These are phyloP conservation scores for Aspergillus sclerotioniger DNA, from an alignment of 495 filamentous ascomycete species.

Conservation along the genomic window DNA sequence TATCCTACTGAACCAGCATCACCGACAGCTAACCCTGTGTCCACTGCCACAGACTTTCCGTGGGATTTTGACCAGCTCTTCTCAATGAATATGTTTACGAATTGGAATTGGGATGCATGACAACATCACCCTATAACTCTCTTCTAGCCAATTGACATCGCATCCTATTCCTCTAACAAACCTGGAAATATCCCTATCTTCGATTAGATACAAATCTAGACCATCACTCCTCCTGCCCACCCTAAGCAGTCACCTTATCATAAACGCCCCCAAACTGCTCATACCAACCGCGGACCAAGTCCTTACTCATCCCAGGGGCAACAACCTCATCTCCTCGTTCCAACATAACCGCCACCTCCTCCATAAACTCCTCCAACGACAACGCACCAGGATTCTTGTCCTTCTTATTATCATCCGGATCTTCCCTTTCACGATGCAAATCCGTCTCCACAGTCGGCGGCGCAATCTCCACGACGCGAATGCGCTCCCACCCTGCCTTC, in stretches of 20 bases:
- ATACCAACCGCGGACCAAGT: background rate
- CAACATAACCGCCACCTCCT: constrained; percentile 33
- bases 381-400: constrained; percentile 39
- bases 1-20: background rate
- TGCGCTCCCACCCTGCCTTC: constrained; percentile 23
- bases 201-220: too few species aligned
- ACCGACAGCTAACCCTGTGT: background rate
- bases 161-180: too few species aligned
- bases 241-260: background rate
- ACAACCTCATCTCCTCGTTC: constrained; percentile 39
- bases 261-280: background rate
- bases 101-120: background rate
- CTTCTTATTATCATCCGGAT: constrained; percentile 54
- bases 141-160: too few species aligned
- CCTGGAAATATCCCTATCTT: too few species aligned
- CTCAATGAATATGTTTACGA: background rate
- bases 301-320: constrained; percentile 23
- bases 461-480: constrained; percentile 45
- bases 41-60: background rate
- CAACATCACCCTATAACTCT: too few species aligned
- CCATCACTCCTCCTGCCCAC: background rate
- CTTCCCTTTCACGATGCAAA: constrained; percentile 46
- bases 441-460: constrained; percentile 47
- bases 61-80: background rate
- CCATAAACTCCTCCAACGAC: constrained; percentile 47